Evolutionary conservation across 2,329 filamentous ascomycete species (phyloP).

Genomic region (Phoma sp.): DNA sequence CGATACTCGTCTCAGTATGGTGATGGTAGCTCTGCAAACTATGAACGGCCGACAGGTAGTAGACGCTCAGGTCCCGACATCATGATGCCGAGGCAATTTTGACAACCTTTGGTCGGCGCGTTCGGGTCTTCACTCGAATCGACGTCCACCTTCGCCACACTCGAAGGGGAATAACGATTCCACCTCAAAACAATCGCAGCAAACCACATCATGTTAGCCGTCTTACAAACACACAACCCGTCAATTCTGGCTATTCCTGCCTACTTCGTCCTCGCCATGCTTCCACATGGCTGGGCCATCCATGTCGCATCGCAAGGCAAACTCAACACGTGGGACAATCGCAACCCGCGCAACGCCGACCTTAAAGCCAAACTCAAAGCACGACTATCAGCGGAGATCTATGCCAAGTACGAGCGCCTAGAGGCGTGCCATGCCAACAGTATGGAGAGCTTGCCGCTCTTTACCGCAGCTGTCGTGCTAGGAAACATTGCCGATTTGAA

Average conservation of each 20-base stretch:
- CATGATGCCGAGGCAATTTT: slow-evolving; percentile 22
- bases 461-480: slow-evolving; percentile 53
- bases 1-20: not conserved
- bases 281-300: slow-evolving; percentile 52
- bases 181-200: not conserved
- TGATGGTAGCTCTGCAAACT: not conserved
- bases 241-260: slow-evolving; percentile 55
- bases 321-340: slow-evolving; percentile 51
- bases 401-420: slow-evolving; percentile 54
- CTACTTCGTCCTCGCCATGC: slow-evolving; percentile 53
- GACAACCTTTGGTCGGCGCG: not conserved
- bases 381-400: slow-evolving; percentile 46
- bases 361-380: slow-evolving; percentile 48
- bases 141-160: no score
- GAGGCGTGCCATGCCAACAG: slow-evolving; percentile 56
- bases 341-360: slow-evolving; percentile 51
- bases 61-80: slow-evolving; percentile 7
- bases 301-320: slow-evolving; percentile 48
- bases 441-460: slow-evolving; percentile 57
- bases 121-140: no score
- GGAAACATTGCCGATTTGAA: slow-evolving; percentile 52
- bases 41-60: not conserved
- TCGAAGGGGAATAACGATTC: no score
- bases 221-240: slow-evolving; percentile 42
- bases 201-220: not conserved